Evolutionary conservation across 2,329 filamentous ascomycete species (phyloP).

Genomic region (Tolypocladium sp.): DNA sequence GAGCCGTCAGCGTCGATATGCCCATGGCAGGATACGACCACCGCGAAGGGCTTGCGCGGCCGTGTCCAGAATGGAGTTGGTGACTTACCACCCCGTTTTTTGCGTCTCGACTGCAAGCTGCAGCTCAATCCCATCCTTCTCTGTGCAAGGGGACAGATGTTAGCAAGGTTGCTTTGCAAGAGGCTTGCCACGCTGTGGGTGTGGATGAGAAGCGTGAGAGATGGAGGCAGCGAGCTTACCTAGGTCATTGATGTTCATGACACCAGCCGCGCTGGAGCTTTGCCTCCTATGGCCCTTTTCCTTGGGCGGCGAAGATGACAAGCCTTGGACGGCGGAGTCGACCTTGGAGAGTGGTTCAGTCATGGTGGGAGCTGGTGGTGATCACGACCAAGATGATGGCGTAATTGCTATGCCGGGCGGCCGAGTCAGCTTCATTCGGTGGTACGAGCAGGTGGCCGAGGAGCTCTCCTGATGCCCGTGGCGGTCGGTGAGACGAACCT

Average conservation of each 20-base stretch:
- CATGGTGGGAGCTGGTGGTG: slow-evolving; percentile 18
- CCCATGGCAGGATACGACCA: not conserved
- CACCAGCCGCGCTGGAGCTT: slow-evolving; percentile 63
- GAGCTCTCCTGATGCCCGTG: not conserved
- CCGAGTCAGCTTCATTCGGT: not conserved
- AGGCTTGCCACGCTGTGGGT: not conserved
- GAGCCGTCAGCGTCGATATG: not conserved
- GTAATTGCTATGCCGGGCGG: not conserved
- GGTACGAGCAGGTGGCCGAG: not conserved
- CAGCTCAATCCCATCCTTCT: slow-evolving; percentile 63
- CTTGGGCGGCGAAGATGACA: slow-evolving; percentile 58
- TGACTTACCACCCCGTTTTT: slow-evolving; percentile 73
- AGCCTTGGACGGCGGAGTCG: slow-evolving; percentile 81
- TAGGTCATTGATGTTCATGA: slow-evolving; percentile 72
- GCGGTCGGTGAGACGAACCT: slow-evolving; percentile 6
- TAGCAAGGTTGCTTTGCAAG: not conserved
- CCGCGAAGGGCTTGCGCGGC: not conserved
- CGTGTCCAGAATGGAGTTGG: not conserved
- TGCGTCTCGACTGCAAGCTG: slow-evolving; percentile 75
- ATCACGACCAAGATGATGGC: not conserved
- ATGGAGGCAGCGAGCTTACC: slow-evolving; percentile 45
- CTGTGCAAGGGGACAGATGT: slow-evolving; percentile 33
- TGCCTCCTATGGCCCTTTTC: slow-evolving; percentile 60
- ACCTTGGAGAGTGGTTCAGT: slow-evolving; percentile 66
- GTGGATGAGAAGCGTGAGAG: not conserved